Percentiles rank a stretch among this genome's conserved stretches.
Conservation (phyloP, 345 rosid species). For the Gossypium rotundifolium region DNA sequence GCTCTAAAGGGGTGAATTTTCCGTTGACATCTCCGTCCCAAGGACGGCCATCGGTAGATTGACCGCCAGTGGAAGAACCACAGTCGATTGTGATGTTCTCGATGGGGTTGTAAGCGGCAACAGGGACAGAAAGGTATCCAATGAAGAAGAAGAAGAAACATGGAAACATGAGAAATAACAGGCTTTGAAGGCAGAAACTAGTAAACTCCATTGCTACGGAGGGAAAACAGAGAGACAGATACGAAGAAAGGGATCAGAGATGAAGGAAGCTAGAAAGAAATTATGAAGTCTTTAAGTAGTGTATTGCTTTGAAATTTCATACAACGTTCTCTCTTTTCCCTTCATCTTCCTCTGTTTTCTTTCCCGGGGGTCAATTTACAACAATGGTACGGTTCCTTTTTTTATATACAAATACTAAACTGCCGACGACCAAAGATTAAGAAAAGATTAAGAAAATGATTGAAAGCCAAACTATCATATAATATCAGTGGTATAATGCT, state of each 20-base stretch:
- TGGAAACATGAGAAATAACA: not conserved
- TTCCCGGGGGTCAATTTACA: not conserved
- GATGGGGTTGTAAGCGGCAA: not conserved
- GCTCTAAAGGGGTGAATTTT: not conserved
- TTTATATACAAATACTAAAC: not conserved
- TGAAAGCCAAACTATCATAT: not conserved
- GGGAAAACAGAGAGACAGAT: not conserved
- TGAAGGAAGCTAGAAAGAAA: not conserved
- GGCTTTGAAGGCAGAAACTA: not conserved
- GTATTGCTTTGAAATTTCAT: not conserved
- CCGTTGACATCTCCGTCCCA: slow-evolving; percentile 7
- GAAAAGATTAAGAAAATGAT: not conserved
- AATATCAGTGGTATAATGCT: not conserved
- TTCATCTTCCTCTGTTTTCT: not conserved
- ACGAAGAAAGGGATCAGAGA: not conserved
- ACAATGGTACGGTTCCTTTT: not conserved
- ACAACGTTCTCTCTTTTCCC: not conserved
- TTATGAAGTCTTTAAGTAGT: not conserved
- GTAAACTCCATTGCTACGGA: not conserved
- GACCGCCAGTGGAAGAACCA: not conserved
- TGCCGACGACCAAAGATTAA: not conserved
- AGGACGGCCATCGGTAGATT: not conserved
- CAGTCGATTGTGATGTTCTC: slow-evolving; percentile 9
- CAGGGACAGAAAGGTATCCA: not conserved
- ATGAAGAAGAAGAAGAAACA: not conserved